Percentiles rank a stretch among this genome's conserved stretches.
These are phyloP conservation scores for Colletotrichum karsti DNA, from an alignment of 2,329 filamentous ascomycete genomes.

Conservation along the genomic window DNA sequence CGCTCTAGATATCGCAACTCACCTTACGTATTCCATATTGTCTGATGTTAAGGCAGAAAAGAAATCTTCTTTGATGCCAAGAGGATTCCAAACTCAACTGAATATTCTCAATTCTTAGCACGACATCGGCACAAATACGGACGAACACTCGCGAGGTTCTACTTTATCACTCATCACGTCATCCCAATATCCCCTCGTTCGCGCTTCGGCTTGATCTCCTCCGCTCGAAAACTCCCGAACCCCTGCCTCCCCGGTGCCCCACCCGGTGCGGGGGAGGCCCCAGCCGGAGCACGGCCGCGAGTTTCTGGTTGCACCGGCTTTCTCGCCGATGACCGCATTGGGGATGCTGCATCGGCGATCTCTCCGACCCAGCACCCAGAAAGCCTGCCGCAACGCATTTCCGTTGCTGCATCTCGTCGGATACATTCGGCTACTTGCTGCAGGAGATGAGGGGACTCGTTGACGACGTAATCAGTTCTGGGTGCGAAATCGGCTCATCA, in stretches of 20 bases:
- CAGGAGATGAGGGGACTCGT: not conserved
- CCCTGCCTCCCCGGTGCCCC: not conserved
- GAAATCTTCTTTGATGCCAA: rapidly evolving
- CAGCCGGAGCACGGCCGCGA: not conserved
- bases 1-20: not conserved
- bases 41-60: not conserved
- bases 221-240: not conserved
- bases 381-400: not conserved
- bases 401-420: not conserved
- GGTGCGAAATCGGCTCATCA: conserved; percentile 16
- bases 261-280: conserved; percentile 12
- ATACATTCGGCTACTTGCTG: not conserved
- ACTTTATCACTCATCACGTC: not conserved
- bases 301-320: conserved; percentile 2
- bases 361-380: not conserved
- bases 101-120: not conserved
- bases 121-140: not conserved
- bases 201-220: not conserved
- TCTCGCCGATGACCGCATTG: conserved; percentile 9
- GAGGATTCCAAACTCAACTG: rapidly evolving
- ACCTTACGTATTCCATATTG: conserved; percentile 33
- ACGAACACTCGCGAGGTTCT: not conserved
- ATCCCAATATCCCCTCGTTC: not conserved
- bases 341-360: not conserved
- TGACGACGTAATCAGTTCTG: conserved; percentile 6